Conservation (phyloP, 257 asterid genomes). For the Solanum infundibuliforme region DNA sequence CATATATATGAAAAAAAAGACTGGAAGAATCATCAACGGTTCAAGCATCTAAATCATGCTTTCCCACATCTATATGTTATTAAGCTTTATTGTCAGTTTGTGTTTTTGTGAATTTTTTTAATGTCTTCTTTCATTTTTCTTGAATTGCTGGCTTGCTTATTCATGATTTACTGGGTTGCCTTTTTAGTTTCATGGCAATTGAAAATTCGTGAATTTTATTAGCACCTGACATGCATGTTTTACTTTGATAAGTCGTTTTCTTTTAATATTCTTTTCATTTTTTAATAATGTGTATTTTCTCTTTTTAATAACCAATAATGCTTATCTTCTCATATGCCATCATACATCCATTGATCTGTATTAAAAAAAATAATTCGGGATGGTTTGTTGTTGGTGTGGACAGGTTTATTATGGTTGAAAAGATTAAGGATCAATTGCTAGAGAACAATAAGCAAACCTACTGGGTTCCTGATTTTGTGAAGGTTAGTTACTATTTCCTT, state of each 20-base stretch:
- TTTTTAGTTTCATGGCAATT: not conserved
- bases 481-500: constrained; percentile 25
- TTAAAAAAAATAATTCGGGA: not conserved
- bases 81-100: not conserved
- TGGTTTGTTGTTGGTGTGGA: not conserved
- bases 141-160: not conserved
- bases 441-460: constrained; percentile 80
- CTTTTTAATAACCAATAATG: not conserved
- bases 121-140: not conserved
- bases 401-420: constrained; percentile 88
- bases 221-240: not conserved
- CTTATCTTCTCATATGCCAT: not conserved
- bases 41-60: not conserved
- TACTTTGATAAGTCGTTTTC: not conserved
- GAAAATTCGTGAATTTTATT: not conserved
- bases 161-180: not conserved
- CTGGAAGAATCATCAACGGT: not conserved
- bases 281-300: not conserved
- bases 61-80: not conserved
- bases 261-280: not conserved
- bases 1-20: not conserved
- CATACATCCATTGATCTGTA: not conserved
- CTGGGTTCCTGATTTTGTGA: constrained; percentile 98
- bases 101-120: not conserved
- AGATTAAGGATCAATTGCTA: constrained; percentile 79